A percentile compares a stretch with the other conserved stretches of the same genome.
Evolutionary conservation across 495 filamentous ascomycete species (phyloP).

Genomic region (Xylaria castorea): DNA sequence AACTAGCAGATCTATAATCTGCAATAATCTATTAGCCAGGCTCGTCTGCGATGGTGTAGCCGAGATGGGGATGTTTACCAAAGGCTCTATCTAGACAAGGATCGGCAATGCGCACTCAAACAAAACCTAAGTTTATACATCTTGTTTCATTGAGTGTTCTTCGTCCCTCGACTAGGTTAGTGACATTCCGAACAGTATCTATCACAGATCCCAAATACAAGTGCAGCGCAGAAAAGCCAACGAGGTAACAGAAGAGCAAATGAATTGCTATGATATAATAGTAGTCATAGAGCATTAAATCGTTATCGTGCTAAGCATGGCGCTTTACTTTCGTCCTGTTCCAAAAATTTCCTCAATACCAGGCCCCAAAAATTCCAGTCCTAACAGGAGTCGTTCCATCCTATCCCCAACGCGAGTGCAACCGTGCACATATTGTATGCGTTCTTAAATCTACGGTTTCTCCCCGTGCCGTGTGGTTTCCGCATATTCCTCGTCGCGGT

Average conservation of each 20-base stretch:
- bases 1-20: background rate
- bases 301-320: constrained; percentile 20
- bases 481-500: background rate
- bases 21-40: background rate
- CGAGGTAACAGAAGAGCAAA: background rate
- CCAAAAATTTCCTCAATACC: background rate
- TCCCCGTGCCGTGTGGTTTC: background rate
- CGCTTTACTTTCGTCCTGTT: background rate
- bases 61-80: background rate
- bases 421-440: background rate
- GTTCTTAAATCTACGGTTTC: background rate
- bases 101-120: background rate
- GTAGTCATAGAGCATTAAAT: constrained; percentile 23
- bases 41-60: background rate
- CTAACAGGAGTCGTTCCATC: background rate
- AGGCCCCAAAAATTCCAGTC: background rate
- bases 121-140: background rate
- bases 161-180: background rate
- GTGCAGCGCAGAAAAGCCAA: background rate
- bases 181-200: background rate
- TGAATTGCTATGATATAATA: constrained; percentile 12
- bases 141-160: background rate
- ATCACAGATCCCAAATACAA: background rate
- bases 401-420: background rate
- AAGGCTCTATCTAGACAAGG: background rate